Evolutionary conservation across 148 eudicot species (phyloP), one percentile per base, ranked within the genome.

Genomic region (Vaccinium corymbosum): DNA sequence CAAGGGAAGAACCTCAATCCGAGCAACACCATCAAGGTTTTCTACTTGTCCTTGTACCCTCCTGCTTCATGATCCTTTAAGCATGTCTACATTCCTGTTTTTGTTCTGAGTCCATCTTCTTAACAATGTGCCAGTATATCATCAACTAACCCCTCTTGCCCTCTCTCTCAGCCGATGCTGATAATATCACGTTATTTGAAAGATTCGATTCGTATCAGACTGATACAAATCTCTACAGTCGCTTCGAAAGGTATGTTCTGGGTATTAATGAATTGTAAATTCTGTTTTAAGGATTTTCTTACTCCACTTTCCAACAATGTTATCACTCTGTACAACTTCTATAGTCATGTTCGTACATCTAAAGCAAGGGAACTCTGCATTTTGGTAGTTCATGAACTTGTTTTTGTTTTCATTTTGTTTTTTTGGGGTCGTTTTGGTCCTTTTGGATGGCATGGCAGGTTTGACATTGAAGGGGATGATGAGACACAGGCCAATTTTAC

Each of bases 391-490:
- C 27, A 46, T 38, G 55, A 51, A 17, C 12, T 42, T 35, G 6
- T 3, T 20, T n/a, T 74, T 51, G 59, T 14, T 52, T 55, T 55
- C 4, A 6, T 32, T 77, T 17, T 1, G 46, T 32, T 25, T 59
- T n/a, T 80, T 78, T 52, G 17, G 38, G 38, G 73, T 56, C 50
- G 20, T 16, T 38, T 74, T 84, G 51, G 27, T 64, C 56, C n/a
- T 16, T 38, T 74, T 84, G 51, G 27, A 51, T 79, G 83, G 20
- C 64, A 35, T 71, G 78, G 87, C 89, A 95, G 99, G 91, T 95
- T 95, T 90, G 99, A 95, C 84, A 88, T 91, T 80, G 96, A 91
- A 88, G 98, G 91, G 20, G 95, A 93, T 80, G 96, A 92, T 17
- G 98, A 91, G 76, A 89, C 93, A 79, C 92, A 87, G 59, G 52